Evolutionary conservation across 352 stramenopile species (phyloP).

Genomic region (Phytopythium kandeliae): DNA sequence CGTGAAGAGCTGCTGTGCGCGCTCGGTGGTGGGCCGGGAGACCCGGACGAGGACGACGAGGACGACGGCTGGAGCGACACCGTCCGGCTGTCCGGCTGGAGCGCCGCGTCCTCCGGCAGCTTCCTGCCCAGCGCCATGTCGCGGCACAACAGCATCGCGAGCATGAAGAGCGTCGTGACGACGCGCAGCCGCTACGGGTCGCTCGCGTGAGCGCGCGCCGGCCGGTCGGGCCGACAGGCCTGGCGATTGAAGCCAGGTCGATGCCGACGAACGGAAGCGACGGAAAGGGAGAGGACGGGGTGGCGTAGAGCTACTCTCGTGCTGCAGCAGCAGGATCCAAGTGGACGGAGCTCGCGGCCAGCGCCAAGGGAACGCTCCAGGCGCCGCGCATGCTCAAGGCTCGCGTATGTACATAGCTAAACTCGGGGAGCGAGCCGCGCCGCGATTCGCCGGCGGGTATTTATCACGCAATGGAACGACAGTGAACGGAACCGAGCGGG

Average conservation of each 20-base stretch:
- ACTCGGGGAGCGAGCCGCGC: neutral
- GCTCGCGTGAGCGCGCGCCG: neutral
- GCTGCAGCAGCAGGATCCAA: neutral
- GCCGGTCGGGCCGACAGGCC: neutral
- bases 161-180: constrained; percentile 12
- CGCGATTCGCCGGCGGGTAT: neutral
- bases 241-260: neutral
- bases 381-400: too few relatives aligned
- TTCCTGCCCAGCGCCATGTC: constrained; percentile 20
- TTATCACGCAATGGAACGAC: neutral
- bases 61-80: constrained; percentile 16
- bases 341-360: neutral
- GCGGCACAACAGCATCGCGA: constrained; percentile 17
- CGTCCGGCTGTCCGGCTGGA: constrained; percentile 17
- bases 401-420: too few relatives aligned
- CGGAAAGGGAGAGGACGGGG: too few relatives aligned
- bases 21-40: neutral
- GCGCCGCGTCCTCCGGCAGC: constrained; percentile 17
- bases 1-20: constrained; percentile 13
- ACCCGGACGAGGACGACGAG: constrained; percentile 11
- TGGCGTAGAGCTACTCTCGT: too few relatives aligned
- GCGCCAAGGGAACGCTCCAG: neutral
- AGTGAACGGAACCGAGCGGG: too few relatives aligned
- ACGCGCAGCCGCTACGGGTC: constrained; percentile 6
- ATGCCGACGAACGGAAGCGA: too few relatives aligned